Conservation (phyloP, 768 basidiomycete species). For the Trametes sanguinea region DNA sequence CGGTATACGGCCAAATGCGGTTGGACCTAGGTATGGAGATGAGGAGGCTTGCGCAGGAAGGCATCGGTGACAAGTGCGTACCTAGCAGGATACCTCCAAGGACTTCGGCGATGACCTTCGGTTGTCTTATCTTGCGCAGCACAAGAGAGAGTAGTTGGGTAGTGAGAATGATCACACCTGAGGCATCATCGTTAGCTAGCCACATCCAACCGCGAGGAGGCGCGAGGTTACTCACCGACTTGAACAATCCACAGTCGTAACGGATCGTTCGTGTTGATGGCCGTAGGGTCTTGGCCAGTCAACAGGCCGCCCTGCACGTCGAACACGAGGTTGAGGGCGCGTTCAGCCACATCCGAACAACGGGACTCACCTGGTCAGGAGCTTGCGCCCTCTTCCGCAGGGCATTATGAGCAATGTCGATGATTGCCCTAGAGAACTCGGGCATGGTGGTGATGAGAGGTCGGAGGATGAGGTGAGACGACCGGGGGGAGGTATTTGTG, state of each 20-base stretch:
- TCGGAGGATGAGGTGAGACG: neutral
- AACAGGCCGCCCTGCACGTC: constrained; percentile 67
- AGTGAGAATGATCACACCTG: constrained; percentile 81
- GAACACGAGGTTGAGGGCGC: neutral
- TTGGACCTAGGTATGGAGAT: constrained; percentile 38
- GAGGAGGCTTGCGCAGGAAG: neutral
- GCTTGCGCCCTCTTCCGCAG: constrained; percentile 7
- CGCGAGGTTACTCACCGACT: constrained; percentile 52
- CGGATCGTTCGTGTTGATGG: constrained; percentile 67
- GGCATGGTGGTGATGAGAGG: constrained; percentile 5
- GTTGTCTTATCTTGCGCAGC: constrained; percentile 78
- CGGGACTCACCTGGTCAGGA: constrained; percentile 10
- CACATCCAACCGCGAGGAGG: neutral
- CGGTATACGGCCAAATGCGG: constrained; percentile 78
- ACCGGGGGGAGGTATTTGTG: neutral
- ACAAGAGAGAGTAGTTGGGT: constrained; percentile 74
- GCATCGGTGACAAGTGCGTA: constrained; percentile 24
- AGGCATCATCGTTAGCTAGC: too few relatives aligned
- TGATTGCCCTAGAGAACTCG: constrained; percentile 15
- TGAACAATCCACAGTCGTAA: constrained; percentile 78
- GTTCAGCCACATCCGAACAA: neutral
- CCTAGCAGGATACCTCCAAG: constrained; percentile 90
- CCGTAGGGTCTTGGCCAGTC: constrained; percentile 71
- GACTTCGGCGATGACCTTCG: constrained; percentile 82
- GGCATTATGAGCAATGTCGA: constrained; percentile 11